These are phyloP conservation scores for Kodamaea derodonti DNA, from an alignment of 1,139 yeast species.

Conservation along the genomic window DNA sequence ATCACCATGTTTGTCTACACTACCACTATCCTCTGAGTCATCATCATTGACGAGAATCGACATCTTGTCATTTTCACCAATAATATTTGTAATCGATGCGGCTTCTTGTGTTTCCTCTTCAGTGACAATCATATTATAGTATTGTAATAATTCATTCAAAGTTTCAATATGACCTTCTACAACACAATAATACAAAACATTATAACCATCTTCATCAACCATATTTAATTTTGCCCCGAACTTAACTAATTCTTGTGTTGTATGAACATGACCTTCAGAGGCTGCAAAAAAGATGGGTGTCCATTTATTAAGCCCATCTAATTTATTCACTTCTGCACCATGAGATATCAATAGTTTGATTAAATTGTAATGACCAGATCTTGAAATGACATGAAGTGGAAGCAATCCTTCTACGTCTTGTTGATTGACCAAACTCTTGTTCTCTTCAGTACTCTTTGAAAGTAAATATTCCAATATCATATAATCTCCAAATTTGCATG, in stretches of 20 bases:
- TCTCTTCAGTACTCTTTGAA: conserved; percentile 23
- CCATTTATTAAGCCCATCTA: conserved; percentile 89
- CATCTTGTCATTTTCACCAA: conserved; percentile 9
- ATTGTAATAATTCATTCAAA: conserved; percentile 56
- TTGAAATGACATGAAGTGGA: conserved; percentile 85
- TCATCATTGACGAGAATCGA: conserved; percentile 31
- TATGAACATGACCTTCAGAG: conserved; percentile 71
- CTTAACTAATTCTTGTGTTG: conserved; percentile 67
- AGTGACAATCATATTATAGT: conserved; percentile 14
- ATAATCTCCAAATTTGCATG: conserved; percentile 81
- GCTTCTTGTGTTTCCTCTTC: not conserved
- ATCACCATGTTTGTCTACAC: conserved; percentile 41
- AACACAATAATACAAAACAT: conserved; percentile 85
- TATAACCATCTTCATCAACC: conserved; percentile 79
- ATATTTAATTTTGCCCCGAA: conserved; percentile 70
- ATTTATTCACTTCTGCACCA: conserved; percentile 75
- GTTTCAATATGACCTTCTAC: conserved; percentile 90
- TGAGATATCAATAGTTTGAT: conserved; percentile 63
- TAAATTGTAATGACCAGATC: conserved; percentile 72
- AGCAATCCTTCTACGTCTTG: conserved; percentile 85
- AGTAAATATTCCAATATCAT: conserved; percentile 63
- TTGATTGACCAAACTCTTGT: conserved; percentile 34
- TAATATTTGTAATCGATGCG: conserved; percentile 3
- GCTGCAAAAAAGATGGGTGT: conserved; percentile 91
- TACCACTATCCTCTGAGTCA: conserved; percentile 40